Base-by-base conservation (phyloP, 2,329 filamentous ascomycete species). In the Fusarium haematococcum region DNA sequence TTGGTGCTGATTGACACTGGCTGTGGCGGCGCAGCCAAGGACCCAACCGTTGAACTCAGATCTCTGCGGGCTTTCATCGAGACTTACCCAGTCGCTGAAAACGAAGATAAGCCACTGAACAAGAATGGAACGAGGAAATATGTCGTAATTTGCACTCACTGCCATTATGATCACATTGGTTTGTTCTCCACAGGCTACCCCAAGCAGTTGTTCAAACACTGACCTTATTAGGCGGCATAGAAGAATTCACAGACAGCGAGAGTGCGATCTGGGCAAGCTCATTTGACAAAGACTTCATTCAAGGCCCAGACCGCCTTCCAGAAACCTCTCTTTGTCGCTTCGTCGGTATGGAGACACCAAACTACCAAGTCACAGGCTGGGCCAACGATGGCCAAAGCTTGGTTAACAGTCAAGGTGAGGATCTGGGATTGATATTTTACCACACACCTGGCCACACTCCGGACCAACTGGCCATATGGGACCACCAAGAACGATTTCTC, bases 371-470 rank as follows among this genome's bases (percentile, higher is more conserved):
- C 4, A 82, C 83, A 2, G 69, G 83, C 25, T 87, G 84, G 84
- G 84, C 83, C 11, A 68, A 77, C 13, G 80, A 86, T 41, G 79
- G 82, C 20, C 79, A 83, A 39, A 72, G 74, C 23, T 76, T 86
- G 6, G 76, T 68, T 39, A 60, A 68, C 27, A 66, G 54, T 13
- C 23, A 6, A n/a, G 61, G 61, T 2, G 43, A 68, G 3, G 72
- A 77, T 13, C 78, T 86, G 14, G 79, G 80, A 2, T 79, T 87
- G 32, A 82, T 80, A n/a, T 80, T 87, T 30, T 77, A 86, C 10
- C 84, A 87, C 23, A 84, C 84, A 0, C 85, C 85, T 3, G 86
- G 86, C 16, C 85, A 87, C 71, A 86, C 85, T 0, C 86, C 85
- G 0, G 85, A 87, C 68, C 81, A 83, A 16, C 70, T 87, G 2